Conservation (phyloP, 2,329 filamentous ascomycete species). For the Cercospora sesami region DNA sequence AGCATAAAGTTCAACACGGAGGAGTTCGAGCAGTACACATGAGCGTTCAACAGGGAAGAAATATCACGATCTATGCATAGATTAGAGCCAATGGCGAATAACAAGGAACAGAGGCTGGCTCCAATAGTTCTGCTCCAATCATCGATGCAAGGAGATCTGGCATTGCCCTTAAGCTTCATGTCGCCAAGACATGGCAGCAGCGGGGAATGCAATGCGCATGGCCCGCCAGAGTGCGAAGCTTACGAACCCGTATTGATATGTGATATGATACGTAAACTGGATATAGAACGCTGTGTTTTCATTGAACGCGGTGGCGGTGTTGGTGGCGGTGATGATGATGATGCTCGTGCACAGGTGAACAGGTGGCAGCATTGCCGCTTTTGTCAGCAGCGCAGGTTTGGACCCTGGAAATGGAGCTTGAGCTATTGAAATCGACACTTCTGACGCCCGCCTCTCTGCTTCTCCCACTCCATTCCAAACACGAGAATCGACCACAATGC, state of each 20-base stretch:
- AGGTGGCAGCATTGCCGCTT: slow-evolving; percentile 1
- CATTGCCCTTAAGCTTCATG: neutral
- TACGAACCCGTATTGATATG: neutral
- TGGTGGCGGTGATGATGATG: neutral
- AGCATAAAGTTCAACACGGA: neutral
- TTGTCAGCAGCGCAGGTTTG: slow-evolving; percentile 3
- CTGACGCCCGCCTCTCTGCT: neutral
- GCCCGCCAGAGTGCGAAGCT: neutral
- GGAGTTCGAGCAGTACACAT: neutral
- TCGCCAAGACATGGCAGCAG: neutral
- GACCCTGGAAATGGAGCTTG: slow-evolving; percentile 7
- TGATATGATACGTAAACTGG: neutral
- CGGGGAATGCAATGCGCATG: neutral
- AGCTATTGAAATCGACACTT: neutral
- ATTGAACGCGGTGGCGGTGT: neutral
- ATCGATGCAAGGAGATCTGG: neutral
- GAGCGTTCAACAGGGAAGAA: neutral
- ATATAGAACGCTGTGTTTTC: neutral
- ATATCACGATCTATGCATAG: neutral
- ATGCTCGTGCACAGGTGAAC: neutral
- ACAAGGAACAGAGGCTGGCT: neutral
- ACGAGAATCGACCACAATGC: slow-evolving; percentile 40
- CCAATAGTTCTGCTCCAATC: neutral
- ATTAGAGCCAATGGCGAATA: neutral
- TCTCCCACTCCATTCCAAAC: neutral